A percentile compares a stretch with the other conserved stretches of the same genome.
Evolutionary conservation across 2,329 filamentous ascomycete species (phyloP).

Genomic region (Beauveria caledonica): DNA sequence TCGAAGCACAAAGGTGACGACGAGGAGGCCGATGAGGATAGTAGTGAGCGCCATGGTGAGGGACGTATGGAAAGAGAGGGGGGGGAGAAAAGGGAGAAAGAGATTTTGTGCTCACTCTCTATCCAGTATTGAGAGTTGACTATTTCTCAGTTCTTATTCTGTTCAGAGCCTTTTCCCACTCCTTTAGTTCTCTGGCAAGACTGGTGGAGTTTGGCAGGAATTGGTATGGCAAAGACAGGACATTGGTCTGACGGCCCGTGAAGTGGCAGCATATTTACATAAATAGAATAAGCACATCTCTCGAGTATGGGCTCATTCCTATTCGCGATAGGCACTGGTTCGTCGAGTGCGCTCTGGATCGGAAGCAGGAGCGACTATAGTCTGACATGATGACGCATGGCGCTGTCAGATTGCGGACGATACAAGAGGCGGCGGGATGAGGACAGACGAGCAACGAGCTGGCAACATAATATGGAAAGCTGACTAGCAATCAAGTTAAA

Average conservation of each 20-base stretch:
- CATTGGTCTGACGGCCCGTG: not conserved
- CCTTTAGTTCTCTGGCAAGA: not conserved
- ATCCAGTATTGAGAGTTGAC: not conserved
- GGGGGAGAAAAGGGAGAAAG: not conserved
- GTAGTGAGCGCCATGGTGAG: slow-evolving; percentile 5
- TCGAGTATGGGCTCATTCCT: not conserved
- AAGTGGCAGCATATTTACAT: slow-evolving; percentile 10
- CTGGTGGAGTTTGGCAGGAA: not conserved
- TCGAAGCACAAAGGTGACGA: slow-evolving; percentile 8
- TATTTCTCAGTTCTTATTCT: not conserved
- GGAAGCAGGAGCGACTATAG: slow-evolving; percentile 5
- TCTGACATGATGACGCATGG: slow-evolving; percentile 11
- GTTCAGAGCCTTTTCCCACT: not conserved
- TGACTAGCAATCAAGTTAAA: not conserved
- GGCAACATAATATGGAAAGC: not conserved
- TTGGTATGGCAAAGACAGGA: not conserved
- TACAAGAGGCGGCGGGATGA: not conserved
- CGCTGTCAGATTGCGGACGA: slow-evolving; percentile 7
- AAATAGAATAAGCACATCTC: not conserved
- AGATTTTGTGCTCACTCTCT: not conserved
- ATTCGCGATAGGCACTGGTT: slow-evolving; percentile 7
- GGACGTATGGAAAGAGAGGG: not conserved
- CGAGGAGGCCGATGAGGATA: not conserved
- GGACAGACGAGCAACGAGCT: not conserved
- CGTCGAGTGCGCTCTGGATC: not conserved